These are phyloP conservation scores for Jaapia argillacea DNA, from an alignment of 768 basidiomycete species.

Conservation along the genomic window DNA sequence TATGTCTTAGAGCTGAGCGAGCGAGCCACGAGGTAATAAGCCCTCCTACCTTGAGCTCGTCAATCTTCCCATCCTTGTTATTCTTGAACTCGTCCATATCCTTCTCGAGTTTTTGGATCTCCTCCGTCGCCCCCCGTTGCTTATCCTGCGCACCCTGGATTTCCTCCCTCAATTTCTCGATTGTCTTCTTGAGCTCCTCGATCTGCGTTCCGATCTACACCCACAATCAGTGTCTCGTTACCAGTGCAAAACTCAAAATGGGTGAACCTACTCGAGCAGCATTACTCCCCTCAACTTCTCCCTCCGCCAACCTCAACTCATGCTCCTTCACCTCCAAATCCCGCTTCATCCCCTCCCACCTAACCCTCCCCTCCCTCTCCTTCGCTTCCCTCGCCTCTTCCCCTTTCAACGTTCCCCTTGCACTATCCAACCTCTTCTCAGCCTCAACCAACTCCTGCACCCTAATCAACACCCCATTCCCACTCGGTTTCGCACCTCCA, in stretches of 20 bases:
- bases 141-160: conserved; percentile 63
- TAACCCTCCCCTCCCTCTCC: conserved; percentile 41
- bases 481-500: conserved; percentile 79
- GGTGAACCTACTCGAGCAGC: conserved; percentile 62
- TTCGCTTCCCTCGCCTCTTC: conserved; percentile 48
- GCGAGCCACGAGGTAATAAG: not conserved
- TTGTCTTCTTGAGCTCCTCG: conserved; percentile 54
- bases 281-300: conserved; percentile 83
- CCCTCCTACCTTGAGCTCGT: conserved; percentile 71
- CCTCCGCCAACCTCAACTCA: conserved; percentile 69
- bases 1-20: not conserved
- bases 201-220: conserved; percentile 73
- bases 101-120: conserved; percentile 81
- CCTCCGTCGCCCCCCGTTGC: conserved; percentile 65
- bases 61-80: conserved; percentile 95
- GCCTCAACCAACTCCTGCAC: conserved; percentile 75
- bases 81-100: conserved; percentile 99
- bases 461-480: conserved; percentile 63
- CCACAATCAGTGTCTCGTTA: not conserved
- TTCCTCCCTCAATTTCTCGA: conserved; percentile 45
- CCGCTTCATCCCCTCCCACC: conserved; percentile 48
- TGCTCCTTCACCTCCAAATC: conserved; percentile 89
- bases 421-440: conserved; percentile 47
- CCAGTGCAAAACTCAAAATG: not conserved
- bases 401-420: conserved; percentile 32